phyloP scores from a whole-genome alignment of 2,329 filamentous ascomycete species.

The Nectriaceae sp. region DNA sequence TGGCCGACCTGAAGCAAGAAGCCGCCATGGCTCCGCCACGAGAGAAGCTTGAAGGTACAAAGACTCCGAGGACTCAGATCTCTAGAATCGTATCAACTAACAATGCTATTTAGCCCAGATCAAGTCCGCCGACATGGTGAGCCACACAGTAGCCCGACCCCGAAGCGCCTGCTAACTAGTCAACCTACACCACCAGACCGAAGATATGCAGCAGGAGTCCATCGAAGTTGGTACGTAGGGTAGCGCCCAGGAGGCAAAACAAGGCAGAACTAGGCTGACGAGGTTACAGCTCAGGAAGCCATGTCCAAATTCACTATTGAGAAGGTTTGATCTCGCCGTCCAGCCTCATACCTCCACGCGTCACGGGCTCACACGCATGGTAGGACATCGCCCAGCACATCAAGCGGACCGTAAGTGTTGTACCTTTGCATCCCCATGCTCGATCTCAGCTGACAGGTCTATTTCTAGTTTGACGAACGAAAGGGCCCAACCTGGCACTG shows the following conservation, averaged over 20 bases:
- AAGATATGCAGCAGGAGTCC: slow-evolving; percentile 95
- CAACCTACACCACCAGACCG: slow-evolving; percentile 62
- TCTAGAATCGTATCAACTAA: slow-evolving; percentile 3
- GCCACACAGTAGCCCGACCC: slow-evolving; percentile 23
- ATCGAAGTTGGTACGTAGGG: slow-evolving; percentile 85
- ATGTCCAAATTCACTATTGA: slow-evolving; percentile 65
- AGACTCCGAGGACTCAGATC: not conserved
- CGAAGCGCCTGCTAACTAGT: slow-evolving; percentile 30
- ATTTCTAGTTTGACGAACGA: slow-evolving; percentile 82
- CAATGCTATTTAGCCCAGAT: slow-evolving; percentile 74
- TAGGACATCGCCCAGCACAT: slow-evolving; percentile 95
- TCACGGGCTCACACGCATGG: slow-evolving; percentile 16
- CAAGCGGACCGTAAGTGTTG: slow-evolving; percentile 76
- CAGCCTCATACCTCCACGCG: not conserved
- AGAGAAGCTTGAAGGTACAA: slow-evolving; percentile 76
- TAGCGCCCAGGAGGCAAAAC: slow-evolving; percentile 4
- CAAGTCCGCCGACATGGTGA: slow-evolving; percentile 98
- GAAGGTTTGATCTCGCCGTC: slow-evolving; percentile 44
- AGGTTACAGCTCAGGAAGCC: slow-evolving; percentile 57
- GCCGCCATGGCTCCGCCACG: slow-evolving; percentile 53
- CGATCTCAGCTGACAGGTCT: slow-evolving; percentile 9
- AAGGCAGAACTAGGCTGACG: slow-evolving; percentile 26
- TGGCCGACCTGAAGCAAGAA: slow-evolving; percentile 40
- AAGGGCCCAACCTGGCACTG: slow-evolving; percentile 99
- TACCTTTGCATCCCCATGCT: not conserved